These are phyloP conservation scores for Kwoniella dendrophila DNA, from an alignment of 768 basidiomycete genomes.

Conservation along the genomic window DNA sequence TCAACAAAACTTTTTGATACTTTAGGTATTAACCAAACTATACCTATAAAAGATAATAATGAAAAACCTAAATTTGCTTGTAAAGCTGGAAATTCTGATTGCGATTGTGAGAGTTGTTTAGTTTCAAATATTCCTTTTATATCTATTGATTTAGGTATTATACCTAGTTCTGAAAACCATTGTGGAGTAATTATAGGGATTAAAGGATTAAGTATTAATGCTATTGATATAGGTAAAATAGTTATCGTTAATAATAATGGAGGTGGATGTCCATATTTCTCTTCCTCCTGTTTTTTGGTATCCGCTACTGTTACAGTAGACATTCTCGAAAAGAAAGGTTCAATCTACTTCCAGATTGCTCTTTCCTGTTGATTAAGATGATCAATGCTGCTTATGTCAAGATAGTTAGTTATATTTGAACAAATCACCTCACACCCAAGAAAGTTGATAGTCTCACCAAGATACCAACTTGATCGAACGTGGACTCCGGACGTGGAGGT, in stretches of 20 bases:
- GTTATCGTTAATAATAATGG: constrained; percentile 32
- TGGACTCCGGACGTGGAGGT: constrained; percentile 33
- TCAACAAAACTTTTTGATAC: constrained; percentile 77
- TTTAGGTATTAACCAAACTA: constrained; percentile 76
- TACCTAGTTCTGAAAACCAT: neutral
- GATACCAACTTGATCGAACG: neutral
- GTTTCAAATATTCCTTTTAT: neutral
- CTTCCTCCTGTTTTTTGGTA: no score
- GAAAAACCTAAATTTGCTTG: constrained; percentile 82
- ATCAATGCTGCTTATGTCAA: no score
- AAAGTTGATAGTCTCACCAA: no score
- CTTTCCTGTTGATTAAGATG: no score
- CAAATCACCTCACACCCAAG: no score
- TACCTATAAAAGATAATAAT: constrained; percentile 75
- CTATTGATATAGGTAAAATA: constrained; percentile 42
- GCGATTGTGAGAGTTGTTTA: neutral
- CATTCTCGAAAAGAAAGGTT: no score
- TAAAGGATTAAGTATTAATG: constrained; percentile 49
- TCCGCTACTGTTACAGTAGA: no score
- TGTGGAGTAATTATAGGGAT: constrained; percentile 38
- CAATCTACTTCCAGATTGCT: no score
- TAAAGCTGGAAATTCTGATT: constrained; percentile 58
- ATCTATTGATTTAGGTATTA: neutral
- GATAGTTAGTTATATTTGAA: no score
- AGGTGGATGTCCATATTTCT: constrained; percentile 36